Evolutionary conservation across 2,329 filamentous ascomycete species (phyloP).

Genomic region (Colletotrichum spaethianum): DNA sequence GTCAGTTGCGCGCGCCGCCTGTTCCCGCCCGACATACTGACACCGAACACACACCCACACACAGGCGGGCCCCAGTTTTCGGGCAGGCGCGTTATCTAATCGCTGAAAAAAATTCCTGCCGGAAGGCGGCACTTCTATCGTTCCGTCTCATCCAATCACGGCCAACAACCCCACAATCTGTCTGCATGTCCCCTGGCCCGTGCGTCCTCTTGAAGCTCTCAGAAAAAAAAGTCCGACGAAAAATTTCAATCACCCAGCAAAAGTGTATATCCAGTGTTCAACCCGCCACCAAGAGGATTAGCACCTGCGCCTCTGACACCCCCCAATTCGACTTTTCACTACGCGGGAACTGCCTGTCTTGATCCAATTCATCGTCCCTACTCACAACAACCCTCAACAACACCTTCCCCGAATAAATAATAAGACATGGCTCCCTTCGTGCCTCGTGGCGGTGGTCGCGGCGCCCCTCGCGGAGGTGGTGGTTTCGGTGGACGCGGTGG

Average conservation of each 20-base stretch:
- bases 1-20: not conserved
- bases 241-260: conserved; percentile 34
- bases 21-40: not conserved
- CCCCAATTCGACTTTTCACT: conserved; percentile 21
- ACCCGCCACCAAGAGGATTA: conserved; percentile 31
- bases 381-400: not conserved
- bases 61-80: not conserved
- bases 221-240: conserved; percentile 42
- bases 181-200: conserved; percentile 38
- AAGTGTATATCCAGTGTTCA: conserved; percentile 24
- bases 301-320: conserved; percentile 22
- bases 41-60: not conserved
- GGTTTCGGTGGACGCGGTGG: conserved; percentile 46
- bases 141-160: conserved; percentile 37
- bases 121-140: conserved; percentile 15
- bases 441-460: conserved; percentile 46
- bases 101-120: conserved; percentile 21
- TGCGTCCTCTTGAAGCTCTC: conserved; percentile 35
- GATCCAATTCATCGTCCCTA: not conserved
- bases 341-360: conserved; percentile 22
- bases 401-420: conserved; percentile 3
- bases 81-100: conserved; percentile 24
- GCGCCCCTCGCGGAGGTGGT: conserved; percentile 49
- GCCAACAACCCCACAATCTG: conserved; percentile 28
- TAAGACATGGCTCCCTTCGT: conserved; percentile 45